Evolutionary conservation across 768 basidiomycete species (phyloP).

Genomic region (Boletus speciosus): DNA sequence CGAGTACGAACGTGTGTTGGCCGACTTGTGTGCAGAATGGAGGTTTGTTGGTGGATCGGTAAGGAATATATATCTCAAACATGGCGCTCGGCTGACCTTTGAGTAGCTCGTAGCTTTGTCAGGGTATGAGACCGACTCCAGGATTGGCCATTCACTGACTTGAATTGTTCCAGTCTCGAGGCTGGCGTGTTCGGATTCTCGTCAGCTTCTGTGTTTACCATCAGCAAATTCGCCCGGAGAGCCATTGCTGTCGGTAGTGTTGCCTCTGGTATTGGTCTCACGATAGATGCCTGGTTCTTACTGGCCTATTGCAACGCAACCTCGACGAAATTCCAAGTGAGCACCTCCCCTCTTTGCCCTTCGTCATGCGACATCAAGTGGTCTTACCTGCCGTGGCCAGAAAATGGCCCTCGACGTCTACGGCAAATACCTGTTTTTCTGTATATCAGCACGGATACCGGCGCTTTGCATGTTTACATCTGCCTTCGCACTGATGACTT

Average conservation of each 20-base stretch:
- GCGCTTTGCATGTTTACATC: conserved; percentile 58
- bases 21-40: conserved; percentile 58
- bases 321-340: conserved; percentile 50
- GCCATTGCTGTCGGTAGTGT: conserved; percentile 58
- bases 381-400: conserved; percentile 2
- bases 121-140: conserved; percentile 38
- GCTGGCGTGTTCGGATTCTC: conserved; percentile 66
- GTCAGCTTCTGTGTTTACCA: conserved; percentile 46
- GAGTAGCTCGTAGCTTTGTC: conserved; percentile 56
- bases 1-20: conserved; percentile 49
- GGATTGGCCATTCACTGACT: conserved; percentile 1
- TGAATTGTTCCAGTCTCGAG: conserved; percentile 30
- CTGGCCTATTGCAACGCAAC: conserved; percentile 57
- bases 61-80: conserved; percentile 14
- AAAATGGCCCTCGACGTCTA: conserved; percentile 50
- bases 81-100: background rate
- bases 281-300: conserved; percentile 63
- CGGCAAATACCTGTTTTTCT: conserved; percentile 63
- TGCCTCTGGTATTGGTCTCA: conserved; percentile 62
- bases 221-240: conserved; percentile 44
- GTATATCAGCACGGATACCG: conserved; percentile 62
- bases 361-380: no score
- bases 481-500: conserved; percentile 53
- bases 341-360: conserved; percentile 13
- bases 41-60: conserved; percentile 61